These are phyloP conservation scores for Saccharata proteae DNA, from an alignment of 2,329 filamentous ascomycete genomes.

Conservation along the genomic window DNA sequence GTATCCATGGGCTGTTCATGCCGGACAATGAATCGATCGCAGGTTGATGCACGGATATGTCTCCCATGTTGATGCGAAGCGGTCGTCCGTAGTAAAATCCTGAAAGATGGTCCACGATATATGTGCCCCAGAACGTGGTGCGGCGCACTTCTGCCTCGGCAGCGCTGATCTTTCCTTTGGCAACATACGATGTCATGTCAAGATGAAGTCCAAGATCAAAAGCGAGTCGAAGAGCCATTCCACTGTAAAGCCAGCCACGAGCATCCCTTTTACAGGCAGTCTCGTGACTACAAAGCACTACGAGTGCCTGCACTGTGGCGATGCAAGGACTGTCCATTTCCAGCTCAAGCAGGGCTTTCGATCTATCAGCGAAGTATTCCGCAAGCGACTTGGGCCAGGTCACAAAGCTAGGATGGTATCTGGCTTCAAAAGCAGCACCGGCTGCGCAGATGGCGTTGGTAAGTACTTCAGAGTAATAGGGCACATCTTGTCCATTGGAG, in stretches of 20 bases:
- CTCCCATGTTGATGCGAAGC: slow-evolving; percentile 25
- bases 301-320: slow-evolving; percentile 36
- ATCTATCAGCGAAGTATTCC: slow-evolving; percentile 31
- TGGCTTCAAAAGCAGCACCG: slow-evolving; percentile 24
- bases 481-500: slow-evolving; percentile 7
- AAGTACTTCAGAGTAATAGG: slow-evolving; percentile 13
- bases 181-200: slow-evolving; percentile 29
- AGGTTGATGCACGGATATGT: slow-evolving; percentile 29
- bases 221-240: slow-evolving; percentile 18
- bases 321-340: slow-evolving; percentile 36
- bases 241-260: slow-evolving; percentile 40
- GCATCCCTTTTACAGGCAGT: slow-evolving; percentile 33
- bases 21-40: slow-evolving; percentile 11
- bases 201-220: slow-evolving; percentile 26
- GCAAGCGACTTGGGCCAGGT: slow-evolving; percentile 24
- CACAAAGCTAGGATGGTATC: slow-evolving; percentile 17
- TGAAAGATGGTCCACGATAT: slow-evolving; percentile 30
- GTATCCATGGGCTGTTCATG: slow-evolving; percentile 8
- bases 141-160: slow-evolving; percentile 29
- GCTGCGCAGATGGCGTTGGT: slow-evolving; percentile 18
- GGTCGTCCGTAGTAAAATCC: slow-evolving; percentile 33
- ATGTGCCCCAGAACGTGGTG: slow-evolving; percentile 32
- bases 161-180: slow-evolving; percentile 25
- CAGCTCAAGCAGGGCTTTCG: slow-evolving; percentile 34
- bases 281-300: slow-evolving; percentile 34